Conservation (phyloP, 1,284 basidiomycete genomes). For the Apiotrichum laibachii region DNA sequence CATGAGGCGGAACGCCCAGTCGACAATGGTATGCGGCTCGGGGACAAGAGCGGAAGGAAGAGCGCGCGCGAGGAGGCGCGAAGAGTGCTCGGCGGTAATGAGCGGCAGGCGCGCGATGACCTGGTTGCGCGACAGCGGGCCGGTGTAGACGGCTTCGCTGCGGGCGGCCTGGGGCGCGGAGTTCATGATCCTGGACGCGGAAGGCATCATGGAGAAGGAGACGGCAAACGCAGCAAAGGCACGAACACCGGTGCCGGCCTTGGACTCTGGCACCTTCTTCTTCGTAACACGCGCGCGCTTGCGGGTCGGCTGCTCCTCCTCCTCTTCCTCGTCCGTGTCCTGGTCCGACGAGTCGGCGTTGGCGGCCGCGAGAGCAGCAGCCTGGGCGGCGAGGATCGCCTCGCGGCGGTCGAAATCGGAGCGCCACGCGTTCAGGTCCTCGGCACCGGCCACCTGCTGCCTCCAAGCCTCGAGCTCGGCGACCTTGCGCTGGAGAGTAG, state of each 20-base stretch:
- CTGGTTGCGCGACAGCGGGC: constrained; percentile 24
- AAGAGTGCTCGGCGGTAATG: constrained; percentile 44
- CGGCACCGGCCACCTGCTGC: constrained; percentile 35
- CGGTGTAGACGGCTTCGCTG: constrained; percentile 1
- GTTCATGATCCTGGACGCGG: constrained; percentile 31
- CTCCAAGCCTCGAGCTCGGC: constrained; percentile 40
- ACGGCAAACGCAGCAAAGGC: constrained; percentile 48
- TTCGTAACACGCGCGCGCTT: constrained; percentile 26
- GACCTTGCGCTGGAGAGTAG: constrained; percentile 37
- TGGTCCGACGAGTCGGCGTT: constrained; percentile 28
- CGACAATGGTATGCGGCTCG: constrained; percentile 31
- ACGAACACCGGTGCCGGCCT: constrained; percentile 24
- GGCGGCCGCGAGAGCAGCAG: constrained; percentile 18
- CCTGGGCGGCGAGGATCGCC: constrained; percentile 27
- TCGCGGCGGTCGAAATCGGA: constrained; percentile 39
- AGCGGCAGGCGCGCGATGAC: constrained; percentile 39
- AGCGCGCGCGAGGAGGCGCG: constrained; percentile 34
- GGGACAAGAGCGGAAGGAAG: constrained; percentile 35
- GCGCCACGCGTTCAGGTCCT: constrained; percentile 33
- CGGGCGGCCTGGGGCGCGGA: constrained; percentile 8
- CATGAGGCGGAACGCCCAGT: constrained; percentile 43
- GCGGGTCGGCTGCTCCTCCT: constrained; percentile 32
- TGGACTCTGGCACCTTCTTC: constrained; percentile 16
- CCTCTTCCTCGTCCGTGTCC: constrained; percentile 30
- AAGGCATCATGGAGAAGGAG: constrained; percentile 43